Percentiles rank a stretch among this genome's conserved stretches.
Evolutionary conservation across 352 stramenopile species (phyloP).

Genomic region (Phytophthora megakarya): DNA sequence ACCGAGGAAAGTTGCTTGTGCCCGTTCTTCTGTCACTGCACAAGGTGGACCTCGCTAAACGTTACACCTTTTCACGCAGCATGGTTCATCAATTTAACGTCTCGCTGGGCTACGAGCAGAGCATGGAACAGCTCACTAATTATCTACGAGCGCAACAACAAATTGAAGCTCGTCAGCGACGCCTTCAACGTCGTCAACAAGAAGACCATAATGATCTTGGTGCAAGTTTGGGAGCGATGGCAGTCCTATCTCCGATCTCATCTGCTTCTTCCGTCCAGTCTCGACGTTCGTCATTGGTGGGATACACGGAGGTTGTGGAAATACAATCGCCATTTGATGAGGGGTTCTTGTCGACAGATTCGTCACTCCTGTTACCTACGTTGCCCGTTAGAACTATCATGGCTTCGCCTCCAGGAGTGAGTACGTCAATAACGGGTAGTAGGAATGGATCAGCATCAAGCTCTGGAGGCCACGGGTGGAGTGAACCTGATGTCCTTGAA

Average conservation of each 20-base stretch:
- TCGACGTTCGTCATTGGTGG: slow-evolving; percentile 28
- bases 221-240: slow-evolving; percentile 23
- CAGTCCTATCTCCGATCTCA: slow-evolving; percentile 27
- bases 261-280: slow-evolving; percentile 27
- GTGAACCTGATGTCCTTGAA: slow-evolving; percentile 35
- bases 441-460: slow-evolving; percentile 19
- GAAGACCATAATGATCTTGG: slow-evolving; percentile 22
- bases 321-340: slow-evolving; percentile 38
- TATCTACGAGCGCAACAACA: slow-evolving; percentile 44
- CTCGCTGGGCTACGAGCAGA: slow-evolving; percentile 79
- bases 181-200: slow-evolving; percentile 25
- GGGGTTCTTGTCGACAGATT: slow-evolving; percentile 23
- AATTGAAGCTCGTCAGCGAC: slow-evolving; percentile 36
- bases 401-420: slow-evolving; percentile 21
- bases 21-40: slow-evolving; percentile 78
- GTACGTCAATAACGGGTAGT: slow-evolving; percentile 24
- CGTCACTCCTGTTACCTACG: slow-evolving; percentile 26
- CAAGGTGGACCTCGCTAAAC: slow-evolving; percentile 71
- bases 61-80: slow-evolving; percentile 81
- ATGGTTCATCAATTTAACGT: slow-evolving; percentile 82
- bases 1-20: slow-evolving; percentile 74
- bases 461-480: slow-evolving; percentile 47
- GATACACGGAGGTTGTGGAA: slow-evolving; percentile 38
- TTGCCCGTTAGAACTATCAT: slow-evolving; percentile 31
- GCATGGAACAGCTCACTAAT: slow-evolving; percentile 58